A percentile compares a stretch with the other conserved stretches of the same genome.
phyloP scores from a whole-genome alignment of 805 yeast genomes.

The Candida chilensis region DNA sequence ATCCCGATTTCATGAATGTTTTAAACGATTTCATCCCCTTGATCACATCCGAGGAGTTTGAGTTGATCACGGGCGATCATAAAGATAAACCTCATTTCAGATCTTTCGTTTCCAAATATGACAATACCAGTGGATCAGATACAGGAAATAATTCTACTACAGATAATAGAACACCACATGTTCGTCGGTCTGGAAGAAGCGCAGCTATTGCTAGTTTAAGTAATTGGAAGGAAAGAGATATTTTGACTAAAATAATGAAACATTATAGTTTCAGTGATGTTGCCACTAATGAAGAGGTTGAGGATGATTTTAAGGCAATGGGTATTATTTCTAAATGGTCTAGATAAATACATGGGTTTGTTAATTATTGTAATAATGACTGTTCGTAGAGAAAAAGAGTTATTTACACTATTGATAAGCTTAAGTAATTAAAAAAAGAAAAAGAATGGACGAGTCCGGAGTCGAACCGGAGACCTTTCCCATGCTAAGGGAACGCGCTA shows the following conservation, averaged over 20 bases:
- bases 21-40: constrained; percentile 34
- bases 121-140: constrained; percentile 31
- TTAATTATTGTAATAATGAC: too few species aligned
- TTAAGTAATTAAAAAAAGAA: constrained; percentile 4
- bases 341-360: too few species aligned
- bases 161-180: too few species aligned
- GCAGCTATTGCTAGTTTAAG: constrained; percentile 1
- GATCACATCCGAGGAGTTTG: constrained; percentile 23
- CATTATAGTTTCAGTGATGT: constrained; percentile 29
- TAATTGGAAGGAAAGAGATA: constrained; percentile 16
- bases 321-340: constrained; percentile 18
- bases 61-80: constrained; percentile 27
- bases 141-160: constrained; percentile 12
- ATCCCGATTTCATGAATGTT: too few species aligned
- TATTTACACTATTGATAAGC: too few species aligned
- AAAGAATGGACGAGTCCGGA: constrained; percentile 16
- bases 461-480: constrained; percentile 28
- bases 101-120: constrained; percentile 1
- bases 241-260: constrained; percentile 31
- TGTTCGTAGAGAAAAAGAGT: too few species aligned
- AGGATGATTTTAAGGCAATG: constrained; percentile 22
- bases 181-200: not conserved
- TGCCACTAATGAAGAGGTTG: constrained; percentile 20
- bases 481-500: constrained; percentile 27
- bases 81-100: constrained; percentile 13